Conservation (phyloP, 2,329 filamentous ascomycete species). For the Botryosphaeria agaves region DNA sequence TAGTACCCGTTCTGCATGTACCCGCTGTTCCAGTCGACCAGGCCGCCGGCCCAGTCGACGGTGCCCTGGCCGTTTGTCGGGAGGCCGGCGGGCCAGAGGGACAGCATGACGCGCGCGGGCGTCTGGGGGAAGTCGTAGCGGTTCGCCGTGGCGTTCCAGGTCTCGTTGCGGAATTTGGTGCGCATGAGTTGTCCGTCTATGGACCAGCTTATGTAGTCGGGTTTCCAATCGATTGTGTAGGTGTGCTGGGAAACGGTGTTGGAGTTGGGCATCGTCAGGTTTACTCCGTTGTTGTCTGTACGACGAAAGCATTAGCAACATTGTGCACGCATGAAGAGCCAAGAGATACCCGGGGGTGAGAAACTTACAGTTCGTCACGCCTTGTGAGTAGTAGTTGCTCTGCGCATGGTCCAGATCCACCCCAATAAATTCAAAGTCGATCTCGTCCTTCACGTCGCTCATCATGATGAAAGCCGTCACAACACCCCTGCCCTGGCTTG, state of each 20-base stretch:
- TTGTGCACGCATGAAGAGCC: neutral
- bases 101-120: constrained; percentile 77
- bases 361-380: constrained; percentile 69
- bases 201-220: constrained; percentile 71
- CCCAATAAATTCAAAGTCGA: constrained; percentile 92
- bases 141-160: constrained; percentile 71
- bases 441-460: constrained; percentile 93
- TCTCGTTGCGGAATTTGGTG: constrained; percentile 55
- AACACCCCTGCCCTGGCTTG: constrained; percentile 69
- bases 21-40: constrained; percentile 67
- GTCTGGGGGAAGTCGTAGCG: constrained; percentile 84
- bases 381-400: constrained; percentile 96
- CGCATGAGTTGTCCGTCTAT: constrained; percentile 69
- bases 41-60: constrained; percentile 77
- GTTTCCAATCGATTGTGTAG: constrained; percentile 87
- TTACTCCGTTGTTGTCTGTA: constrained; percentile 56
- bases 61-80: constrained; percentile 67
- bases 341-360: neutral
- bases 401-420: constrained; percentile 60
- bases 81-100: constrained; percentile 86
- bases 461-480: constrained; percentile 96
- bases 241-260: constrained; percentile 70
- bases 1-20: constrained; percentile 86
- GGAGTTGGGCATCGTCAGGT: constrained; percentile 44
- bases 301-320: constrained; percentile 7